Base-by-base conservation (phyloP, 176 grass and related monocot species). In the Cenchrus fungigraminus region DNA sequence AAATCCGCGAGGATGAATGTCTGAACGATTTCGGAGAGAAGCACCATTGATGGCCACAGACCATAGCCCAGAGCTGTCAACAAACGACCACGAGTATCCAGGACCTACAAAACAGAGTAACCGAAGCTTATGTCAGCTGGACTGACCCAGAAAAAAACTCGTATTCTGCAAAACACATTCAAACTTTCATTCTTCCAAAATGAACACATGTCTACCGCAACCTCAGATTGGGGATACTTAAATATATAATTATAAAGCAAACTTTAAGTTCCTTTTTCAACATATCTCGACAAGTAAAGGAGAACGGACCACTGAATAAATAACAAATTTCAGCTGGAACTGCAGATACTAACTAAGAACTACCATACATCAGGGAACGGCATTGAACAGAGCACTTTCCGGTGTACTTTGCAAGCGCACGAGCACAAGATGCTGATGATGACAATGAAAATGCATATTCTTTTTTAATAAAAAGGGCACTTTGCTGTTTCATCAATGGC, bases 1-100 rank as follows among this genome's bases (percentile, higher is more conserved):
- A 98, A 98, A 87, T 98, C 96, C 14, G 96, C 96, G 14, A 98
- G 96, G 91, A 98, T 98, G 89, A 98, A 95, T 16, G 96, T 98
- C 84, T 98, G 96, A 85, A 98, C 89, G 7, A 98, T 88, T 78
- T 98, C 96, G 0, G 96, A 92, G 13, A 98, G 85, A 50, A 98
- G 93, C 54, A 98, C 96, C 88, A 98, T 92, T 11, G 96, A 90
- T 8, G 96, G 96, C 96, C 96, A 98, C 59, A 93, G 56, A 20
- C 96, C 96, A 82, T 95, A 95, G 10, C 96, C 96, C 70, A 98
- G 76, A 29, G 96, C 96, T 70, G 96, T 98, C 89, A 95, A 84
- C 65, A 98, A 85, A 25, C 91, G 74, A 13, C 95, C 95, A 0
- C 87, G 95, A 8, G 96, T 98, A 77, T 98, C 96, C 93, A 95